Evolutionary conservation across 129 eudicot species (phyloP).

Genomic region (Lonicera japonica): DNA sequence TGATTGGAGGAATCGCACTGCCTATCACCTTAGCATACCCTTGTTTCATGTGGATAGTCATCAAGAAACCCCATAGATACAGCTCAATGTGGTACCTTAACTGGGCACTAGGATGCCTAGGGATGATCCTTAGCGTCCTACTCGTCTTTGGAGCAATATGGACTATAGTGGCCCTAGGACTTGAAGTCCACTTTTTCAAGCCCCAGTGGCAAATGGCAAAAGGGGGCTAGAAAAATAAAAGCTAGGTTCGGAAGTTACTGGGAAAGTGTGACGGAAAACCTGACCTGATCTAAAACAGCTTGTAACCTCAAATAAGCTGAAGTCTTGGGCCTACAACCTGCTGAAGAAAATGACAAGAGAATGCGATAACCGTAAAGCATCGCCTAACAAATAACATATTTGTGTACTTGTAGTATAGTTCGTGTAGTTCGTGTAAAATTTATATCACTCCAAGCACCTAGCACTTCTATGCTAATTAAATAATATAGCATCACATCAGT

Average conservation of each 20-base stretch:
- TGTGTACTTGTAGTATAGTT: neutral
- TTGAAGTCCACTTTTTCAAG: constrained; percentile 49
- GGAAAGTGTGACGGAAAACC: neutral
- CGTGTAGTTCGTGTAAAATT: neutral
- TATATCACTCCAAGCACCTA: neutral
- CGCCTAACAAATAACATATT: neutral
- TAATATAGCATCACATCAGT: neutral
- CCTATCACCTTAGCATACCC: constrained; percentile 67
- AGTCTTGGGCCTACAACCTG: neutral
- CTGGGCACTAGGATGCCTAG: constrained; percentile 46
- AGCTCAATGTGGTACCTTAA: constrained; percentile 42
- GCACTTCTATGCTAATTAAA: neutral
- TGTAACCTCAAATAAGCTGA: neutral
- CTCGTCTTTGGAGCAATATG: constrained; percentile 31
- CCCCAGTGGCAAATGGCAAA: constrained; percentile 20
- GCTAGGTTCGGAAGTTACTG: neutral
- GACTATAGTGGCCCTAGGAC: constrained; percentile 31
- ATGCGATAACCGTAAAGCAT: neutral
- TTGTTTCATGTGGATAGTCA: constrained; percentile 63
- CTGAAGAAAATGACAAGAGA: neutral
- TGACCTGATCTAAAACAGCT: neutral
- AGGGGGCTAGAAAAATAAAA: neutral
- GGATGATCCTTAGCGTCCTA: constrained; percentile 40
- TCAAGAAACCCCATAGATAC: constrained; percentile 37
- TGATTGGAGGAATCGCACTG: constrained; percentile 52